These are phyloP conservation scores for Xylaria sp. DNA, from an alignment of 2,329 filamentous ascomycete species.

Conservation along the genomic window DNA sequence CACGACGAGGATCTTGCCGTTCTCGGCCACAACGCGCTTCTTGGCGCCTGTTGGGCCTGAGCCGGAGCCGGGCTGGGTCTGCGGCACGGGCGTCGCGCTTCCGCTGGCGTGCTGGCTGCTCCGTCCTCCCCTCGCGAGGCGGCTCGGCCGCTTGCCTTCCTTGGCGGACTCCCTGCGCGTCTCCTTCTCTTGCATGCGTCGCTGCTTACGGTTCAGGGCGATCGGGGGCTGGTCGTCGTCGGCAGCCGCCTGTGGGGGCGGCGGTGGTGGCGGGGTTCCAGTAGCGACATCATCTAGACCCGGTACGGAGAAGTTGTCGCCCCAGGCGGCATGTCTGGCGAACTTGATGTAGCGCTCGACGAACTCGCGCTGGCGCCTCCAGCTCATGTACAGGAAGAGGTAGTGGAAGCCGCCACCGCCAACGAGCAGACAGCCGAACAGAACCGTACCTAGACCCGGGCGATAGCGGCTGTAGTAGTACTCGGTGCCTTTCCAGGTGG, in stretches of 20 bases:
- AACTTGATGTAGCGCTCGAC: constrained; percentile 91
- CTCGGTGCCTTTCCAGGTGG: constrained; percentile 94
- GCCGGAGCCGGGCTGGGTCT: constrained; percentile 59
- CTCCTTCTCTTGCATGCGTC: constrained; percentile 88
- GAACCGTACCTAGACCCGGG: constrained; percentile 86
- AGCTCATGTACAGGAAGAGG: constrained; percentile 83
- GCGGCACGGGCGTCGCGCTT: constrained; percentile 65
- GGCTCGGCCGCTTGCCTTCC: constrained; percentile 60
- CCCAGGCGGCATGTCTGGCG: constrained; percentile 89
- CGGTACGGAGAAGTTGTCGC: constrained; percentile 79
- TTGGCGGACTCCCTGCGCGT: constrained; percentile 75
- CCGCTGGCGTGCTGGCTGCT: constrained; percentile 56
- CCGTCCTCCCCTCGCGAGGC: constrained; percentile 50
- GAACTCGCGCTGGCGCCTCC: constrained; percentile 91
- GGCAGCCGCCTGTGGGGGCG: constrained; percentile 58
- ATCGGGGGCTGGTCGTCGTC: constrained; percentile 63
- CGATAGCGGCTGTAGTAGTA: constrained; percentile 98
- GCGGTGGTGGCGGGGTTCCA: constrained; percentile 56
- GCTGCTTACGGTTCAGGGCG: constrained; percentile 84
- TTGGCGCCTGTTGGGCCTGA: constrained; percentile 77
- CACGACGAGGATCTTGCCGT: constrained; percentile 93
- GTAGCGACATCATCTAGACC: constrained; percentile 65
- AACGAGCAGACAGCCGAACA: constrained; percentile 83
- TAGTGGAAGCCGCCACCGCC: constrained; percentile 91
- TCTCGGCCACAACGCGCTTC: constrained; percentile 91